phyloP scores from a whole-genome alignment of 257 asterid species.

The Perilla frutescens region DNA sequence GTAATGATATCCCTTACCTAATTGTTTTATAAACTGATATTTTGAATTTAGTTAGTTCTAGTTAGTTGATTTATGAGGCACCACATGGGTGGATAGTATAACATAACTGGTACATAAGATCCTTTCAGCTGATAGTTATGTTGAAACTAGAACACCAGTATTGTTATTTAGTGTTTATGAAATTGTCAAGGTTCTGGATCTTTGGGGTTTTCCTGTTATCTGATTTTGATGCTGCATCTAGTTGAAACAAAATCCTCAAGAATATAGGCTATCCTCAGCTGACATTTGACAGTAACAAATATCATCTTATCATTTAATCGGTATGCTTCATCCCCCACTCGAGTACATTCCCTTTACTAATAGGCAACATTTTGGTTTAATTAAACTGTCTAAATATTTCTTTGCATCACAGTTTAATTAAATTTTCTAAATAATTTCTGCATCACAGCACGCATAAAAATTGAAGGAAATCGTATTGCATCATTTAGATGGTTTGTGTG shows the following conservation, averaged over 20 bases:
- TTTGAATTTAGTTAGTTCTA: constrained; percentile 3
- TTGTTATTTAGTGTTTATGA: neutral
- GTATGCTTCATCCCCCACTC: neutral
- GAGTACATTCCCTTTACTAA: neutral
- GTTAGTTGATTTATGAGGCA: neutral
- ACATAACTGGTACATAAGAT: constrained; percentile 12
- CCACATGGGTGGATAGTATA: neutral
- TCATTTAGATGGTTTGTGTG: neutral
- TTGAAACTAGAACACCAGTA: neutral
- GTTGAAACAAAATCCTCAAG: neutral
- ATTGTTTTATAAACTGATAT: constrained; percentile 1
- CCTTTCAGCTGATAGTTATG: constrained; percentile 20
- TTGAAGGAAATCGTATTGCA: constrained; percentile 3
- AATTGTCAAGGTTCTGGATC: constrained; percentile 2
- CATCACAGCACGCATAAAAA: neutral
- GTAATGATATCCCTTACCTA: neutral
- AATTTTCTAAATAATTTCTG: neutral
- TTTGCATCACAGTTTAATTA: neutral
- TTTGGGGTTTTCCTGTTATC: constrained; percentile 1
- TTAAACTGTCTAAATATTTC: neutral
- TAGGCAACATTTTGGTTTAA: neutral
- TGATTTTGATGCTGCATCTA: constrained; percentile 9
- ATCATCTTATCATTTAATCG: constrained; percentile 1
- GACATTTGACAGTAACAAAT: neutral
- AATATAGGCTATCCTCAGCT: neutral